These are phyloP conservation scores for Leccinellum luteum DNA, from an alignment of 768 basidiomycete genomes.

Conservation along the genomic window DNA sequence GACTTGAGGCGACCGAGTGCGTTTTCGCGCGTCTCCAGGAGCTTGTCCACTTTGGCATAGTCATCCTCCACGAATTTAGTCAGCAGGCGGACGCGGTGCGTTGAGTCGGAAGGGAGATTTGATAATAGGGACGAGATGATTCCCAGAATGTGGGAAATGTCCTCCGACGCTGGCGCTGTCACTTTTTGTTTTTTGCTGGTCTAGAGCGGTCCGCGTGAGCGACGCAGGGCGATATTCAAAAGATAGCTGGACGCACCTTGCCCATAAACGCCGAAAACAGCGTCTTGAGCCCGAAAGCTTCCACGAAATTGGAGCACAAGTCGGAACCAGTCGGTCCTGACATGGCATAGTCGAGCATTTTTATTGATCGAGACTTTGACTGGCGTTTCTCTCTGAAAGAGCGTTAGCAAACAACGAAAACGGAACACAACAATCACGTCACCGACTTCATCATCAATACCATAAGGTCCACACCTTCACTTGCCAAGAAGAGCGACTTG, in stretches of 20 bases:
- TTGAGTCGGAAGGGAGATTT: constrained; percentile 83
- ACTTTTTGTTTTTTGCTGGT: constrained; percentile 64
- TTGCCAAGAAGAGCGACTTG: constrained; percentile 80
- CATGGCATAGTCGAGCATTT: constrained; percentile 88
- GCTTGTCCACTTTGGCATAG: constrained; percentile 93
- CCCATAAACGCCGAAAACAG: constrained; percentile 93
- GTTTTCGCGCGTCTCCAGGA: constrained; percentile 81
- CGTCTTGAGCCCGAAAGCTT: constrained; percentile 83
- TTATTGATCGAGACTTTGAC: constrained; percentile 81
- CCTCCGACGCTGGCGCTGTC: constrained; percentile 63
- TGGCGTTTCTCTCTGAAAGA: constrained; percentile 72
- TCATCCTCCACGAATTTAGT: constrained; percentile 91
- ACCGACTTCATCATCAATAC: constrained; percentile 95
- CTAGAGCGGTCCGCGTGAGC: constrained; percentile 29
- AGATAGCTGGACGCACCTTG: constrained; percentile 56
- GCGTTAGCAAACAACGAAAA: constrained; percentile 4
- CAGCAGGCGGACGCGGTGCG: constrained; percentile 74
- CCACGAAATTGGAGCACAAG: constrained; percentile 83
- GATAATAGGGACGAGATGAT: constrained; percentile 86
- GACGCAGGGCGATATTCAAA: neutral
- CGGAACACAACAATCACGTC: neutral
- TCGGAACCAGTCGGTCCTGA: constrained; percentile 67
- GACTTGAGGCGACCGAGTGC: constrained; percentile 57
- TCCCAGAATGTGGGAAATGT: constrained; percentile 83
- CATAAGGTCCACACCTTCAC: constrained; percentile 96